These are phyloP conservation scores for Phytopythium sindhum DNA, from an alignment of 352 stramenopile genomes.

Conservation along the genomic window DNA sequence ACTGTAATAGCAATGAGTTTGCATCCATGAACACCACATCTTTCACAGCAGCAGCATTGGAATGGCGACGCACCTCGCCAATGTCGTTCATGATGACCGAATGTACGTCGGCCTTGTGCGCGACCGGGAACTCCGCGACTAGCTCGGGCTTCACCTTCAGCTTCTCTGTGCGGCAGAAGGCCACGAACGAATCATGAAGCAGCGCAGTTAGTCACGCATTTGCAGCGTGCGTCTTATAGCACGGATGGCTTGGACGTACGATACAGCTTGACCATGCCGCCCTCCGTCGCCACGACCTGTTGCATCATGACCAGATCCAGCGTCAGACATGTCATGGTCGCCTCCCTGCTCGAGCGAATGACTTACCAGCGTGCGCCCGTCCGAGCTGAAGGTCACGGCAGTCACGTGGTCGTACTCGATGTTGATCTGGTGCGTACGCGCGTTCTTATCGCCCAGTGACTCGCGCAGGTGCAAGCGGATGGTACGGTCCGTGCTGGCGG, in stretches of 20 bases:
- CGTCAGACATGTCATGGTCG: background rate
- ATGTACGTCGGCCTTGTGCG: constrained; percentile 75
- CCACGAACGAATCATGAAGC: background rate
- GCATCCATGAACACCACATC: background rate
- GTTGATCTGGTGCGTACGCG: constrained; percentile 55
- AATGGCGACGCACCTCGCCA: constrained; percentile 38
- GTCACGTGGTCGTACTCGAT: constrained; percentile 82
- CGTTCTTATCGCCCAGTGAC: constrained; percentile 56
- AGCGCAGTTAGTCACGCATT: background rate
- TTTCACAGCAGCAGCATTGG: background rate
- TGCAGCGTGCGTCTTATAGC: background rate
- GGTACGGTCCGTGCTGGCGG: constrained; percentile 68
- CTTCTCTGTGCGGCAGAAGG: constrained; percentile 47
- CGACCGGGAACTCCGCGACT: constrained; percentile 49
- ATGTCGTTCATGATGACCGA: constrained; percentile 84
- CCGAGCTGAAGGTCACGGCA: constrained; percentile 69
- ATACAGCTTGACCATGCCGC: constrained; percentile 68
- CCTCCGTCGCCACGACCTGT: constrained; percentile 61
- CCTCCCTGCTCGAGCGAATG: background rate
- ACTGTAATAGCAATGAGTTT: constrained; percentile 21
- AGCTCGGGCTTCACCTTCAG: constrained; percentile 71
- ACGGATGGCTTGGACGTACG: constrained; percentile 26
- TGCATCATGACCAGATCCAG: background rate
- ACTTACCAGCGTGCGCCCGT: constrained; percentile 61
- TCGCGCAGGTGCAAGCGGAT: constrained; percentile 71